Percentiles rank a stretch among this genome's conserved stretches.
phyloP scores from a whole-genome alignment of 345 rosid genomes.

The Citrus australasica region DNA sequence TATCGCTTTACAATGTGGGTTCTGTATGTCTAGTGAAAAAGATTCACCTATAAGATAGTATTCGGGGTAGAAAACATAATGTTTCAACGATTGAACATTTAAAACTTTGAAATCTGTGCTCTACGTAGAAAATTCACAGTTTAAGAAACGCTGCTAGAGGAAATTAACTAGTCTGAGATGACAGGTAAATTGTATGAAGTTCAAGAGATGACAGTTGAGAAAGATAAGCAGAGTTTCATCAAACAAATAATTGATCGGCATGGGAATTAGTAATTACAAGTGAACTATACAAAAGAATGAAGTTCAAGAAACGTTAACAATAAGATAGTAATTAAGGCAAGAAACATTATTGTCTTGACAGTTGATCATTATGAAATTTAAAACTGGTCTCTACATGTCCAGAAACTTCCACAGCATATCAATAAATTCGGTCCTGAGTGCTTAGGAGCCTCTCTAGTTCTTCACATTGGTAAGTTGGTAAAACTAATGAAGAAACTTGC shows the following conservation, averaged over 20 bases:
- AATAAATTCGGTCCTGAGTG: background rate
- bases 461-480: background rate
- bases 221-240: background rate
- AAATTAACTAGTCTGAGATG: background rate
- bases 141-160: background rate
- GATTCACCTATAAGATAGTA: background rate
- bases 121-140: background rate
- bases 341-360: background rate
- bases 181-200: too few relatives aligned
- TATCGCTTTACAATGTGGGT: too few relatives aligned
- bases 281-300: background rate
- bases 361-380: background rate
- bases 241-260: background rate
- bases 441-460: background rate
- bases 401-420: background rate
- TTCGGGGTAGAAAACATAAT: too few relatives aligned
- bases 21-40: background rate
- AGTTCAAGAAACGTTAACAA: background rate
- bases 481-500: background rate
- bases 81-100: too few relatives aligned
- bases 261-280: background rate
- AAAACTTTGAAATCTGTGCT: background rate
- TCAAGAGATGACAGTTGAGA: background rate
- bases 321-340: background rate
- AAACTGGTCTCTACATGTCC: background rate